Evolutionary conservation across 352 stramenopile species (phyloP), one percentile per base, ranked within the genome.

Genomic region (Phytophthora colocasiae): DNA sequence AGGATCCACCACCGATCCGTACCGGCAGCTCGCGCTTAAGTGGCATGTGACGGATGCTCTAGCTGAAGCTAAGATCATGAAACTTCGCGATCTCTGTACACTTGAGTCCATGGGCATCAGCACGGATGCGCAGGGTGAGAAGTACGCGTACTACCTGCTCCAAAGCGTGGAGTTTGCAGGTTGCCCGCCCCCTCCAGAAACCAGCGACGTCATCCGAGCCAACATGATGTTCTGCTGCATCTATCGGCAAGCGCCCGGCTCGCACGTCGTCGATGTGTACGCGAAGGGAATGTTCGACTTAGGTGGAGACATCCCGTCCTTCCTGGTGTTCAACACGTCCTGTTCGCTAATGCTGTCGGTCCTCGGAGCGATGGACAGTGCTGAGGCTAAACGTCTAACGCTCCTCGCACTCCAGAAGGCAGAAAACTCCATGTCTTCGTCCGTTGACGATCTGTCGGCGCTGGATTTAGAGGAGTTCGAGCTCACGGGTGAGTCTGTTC

Each of bases 161-260:
- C 78, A 86, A 43, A 89, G 80, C 10, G 68, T 91, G 19, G 76
- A 87, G 15, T 64, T 76, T 4, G 50, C 70, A 4, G 73, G 62
- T 0, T 87, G 77, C 22, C 77, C 77, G 5, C 34, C 64, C 15
- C 71, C 80, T 36, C 47, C 63, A 0, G 69, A 83, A 51, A 71
- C 14, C 36, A 68, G 65, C 32, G 56, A 79, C 54, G 59, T 85
- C 8, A 51, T 76, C 29, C 78, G 75, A 17, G 73, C 79, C 26
- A 75, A 77, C 27, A 76, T 83, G 67, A 85, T 81, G 72, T 54
- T 87, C 32, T 87, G 79, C 55, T 84, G 76, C 50, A 89, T 90
- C 51, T 85, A 82, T 44, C 77, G 82, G 0, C 78, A 91, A 46
- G 51, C 63, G 6, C 68, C 78, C 0, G 47, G 47, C 0, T 50